Evolutionary conservation across 2,329 filamentous ascomycete species (phyloP), one percentile per base, ranked within the genome.

Genomic region (Colletotrichum coccodes): DNA sequence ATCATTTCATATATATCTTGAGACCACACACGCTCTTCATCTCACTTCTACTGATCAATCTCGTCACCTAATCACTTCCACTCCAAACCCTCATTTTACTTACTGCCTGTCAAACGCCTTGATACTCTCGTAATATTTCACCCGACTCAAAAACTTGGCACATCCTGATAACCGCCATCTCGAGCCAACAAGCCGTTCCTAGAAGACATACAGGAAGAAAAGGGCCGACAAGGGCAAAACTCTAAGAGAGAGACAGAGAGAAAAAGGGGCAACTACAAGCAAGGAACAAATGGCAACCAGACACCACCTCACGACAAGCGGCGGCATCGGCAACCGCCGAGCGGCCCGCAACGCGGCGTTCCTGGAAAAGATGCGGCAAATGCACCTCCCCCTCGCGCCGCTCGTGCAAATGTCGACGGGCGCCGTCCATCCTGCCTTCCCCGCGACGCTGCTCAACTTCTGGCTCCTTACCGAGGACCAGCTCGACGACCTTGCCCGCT

Each of bases 391-490:
- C 26, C 87, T 94, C 28, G 86, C 87, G 0, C 91, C 92, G 1
- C 88, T 94, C 6, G 89, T 92, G 8, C 87, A 90, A 78, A 80
- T 91, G 72, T 83, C 84, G 26, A 87, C 86, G 2, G 91, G 91
- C 57, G 76, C 80, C n/a, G 80, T 91, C 3, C 91, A 93, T 74
- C 87, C 89, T 0, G 77, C 82, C 63, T 94, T 92, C 77, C 92
- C 92, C 1, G 75, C 76, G 23, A 92, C 88, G 4, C 83, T 94
- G 62, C 88, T 94, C 52, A 86, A 87, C 76, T 93, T 92, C 80
- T 93, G 91, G 86, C 89, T 94, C 36, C 86, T 94, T 42, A 94
- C 91, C 18, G 90, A 92, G 77, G 80, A 80, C 34, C 85, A 94
- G 79, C 89, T 94, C 62, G 92, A 94, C 80, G 82, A 83, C 61